Evolutionary conservation across 345 rosid species (phyloP).

Genomic region (Syzygium grande): DNA sequence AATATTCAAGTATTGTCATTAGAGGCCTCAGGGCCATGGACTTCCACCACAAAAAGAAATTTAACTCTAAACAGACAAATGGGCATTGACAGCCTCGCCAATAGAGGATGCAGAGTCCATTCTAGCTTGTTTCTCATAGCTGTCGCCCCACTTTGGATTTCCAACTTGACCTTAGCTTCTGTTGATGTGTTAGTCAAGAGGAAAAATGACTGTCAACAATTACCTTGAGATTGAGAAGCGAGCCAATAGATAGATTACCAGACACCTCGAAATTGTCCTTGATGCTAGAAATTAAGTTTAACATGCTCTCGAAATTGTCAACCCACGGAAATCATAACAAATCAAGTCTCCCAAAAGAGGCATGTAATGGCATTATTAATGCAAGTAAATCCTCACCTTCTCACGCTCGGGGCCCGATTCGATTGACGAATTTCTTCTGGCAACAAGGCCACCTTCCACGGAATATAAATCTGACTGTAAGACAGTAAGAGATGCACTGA

Average conservation of each 20-base stretch:
- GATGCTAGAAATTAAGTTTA: conserved; percentile 79
- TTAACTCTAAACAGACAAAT: too few relatives aligned
- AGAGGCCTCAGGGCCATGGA: not conserved
- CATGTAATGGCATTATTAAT: not conserved
- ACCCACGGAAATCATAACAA: conserved; percentile 31
- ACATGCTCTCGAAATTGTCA: conserved; percentile 61
- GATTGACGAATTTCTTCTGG: conserved; percentile 42
- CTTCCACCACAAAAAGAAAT: not conserved
- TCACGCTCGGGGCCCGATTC: conserved; percentile 30
- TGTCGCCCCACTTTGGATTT: not conserved
- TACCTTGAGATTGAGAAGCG: conserved; percentile 67
- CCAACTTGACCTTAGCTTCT: not conserved
- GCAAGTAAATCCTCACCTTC: conserved; percentile 34
- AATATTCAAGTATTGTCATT: too few relatives aligned
- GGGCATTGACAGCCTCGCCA: not conserved
- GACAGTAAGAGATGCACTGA: not conserved
- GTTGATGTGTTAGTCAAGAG: too few relatives aligned
- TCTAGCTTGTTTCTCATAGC: not conserved
- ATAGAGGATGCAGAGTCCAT: not conserved
- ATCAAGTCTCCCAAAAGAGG: not conserved
- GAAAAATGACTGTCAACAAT: too few relatives aligned
- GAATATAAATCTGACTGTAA: conserved; percentile 48
- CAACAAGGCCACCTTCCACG: conserved; percentile 63
- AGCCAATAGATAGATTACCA: conserved; percentile 83
- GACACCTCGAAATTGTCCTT: conserved; percentile 80